Evolutionary conservation across 768 basidiomycete genomes (phyloP).

Genomic region (Tylopilus balloui): DNA sequence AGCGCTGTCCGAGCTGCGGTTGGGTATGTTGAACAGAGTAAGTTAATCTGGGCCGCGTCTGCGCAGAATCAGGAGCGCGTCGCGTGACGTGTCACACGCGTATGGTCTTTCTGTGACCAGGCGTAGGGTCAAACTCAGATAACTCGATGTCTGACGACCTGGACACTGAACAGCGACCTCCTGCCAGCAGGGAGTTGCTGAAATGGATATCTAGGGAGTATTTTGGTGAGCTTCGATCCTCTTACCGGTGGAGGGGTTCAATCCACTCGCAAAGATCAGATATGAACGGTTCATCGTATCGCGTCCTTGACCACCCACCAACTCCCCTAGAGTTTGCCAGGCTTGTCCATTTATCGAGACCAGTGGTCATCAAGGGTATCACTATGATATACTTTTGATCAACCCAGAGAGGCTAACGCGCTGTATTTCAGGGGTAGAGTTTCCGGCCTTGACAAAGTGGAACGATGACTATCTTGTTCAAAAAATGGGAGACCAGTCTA

Average conservation of each 20-base stretch:
- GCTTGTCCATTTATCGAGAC: slow-evolving; percentile 63
- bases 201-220: slow-evolving; percentile 40
- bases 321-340: slow-evolving; percentile 65
- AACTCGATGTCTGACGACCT: slow-evolving; percentile 3
- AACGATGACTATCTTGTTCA: slow-evolving; percentile 54
- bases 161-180: slow-evolving; percentile 12
- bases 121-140: too few relatives aligned
- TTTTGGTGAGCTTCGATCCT: slow-evolving; percentile 19
- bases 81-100: slow-evolving; percentile 24
- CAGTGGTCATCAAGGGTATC: slow-evolving; percentile 70
- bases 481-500: slow-evolving; percentile 46
- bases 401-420: not conserved
- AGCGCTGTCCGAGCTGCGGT: not conserved
- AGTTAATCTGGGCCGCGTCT: not conserved
- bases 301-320: slow-evolving; percentile 52
- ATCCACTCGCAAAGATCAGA: slow-evolving; percentile 37
- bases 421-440: slow-evolving; percentile 39
- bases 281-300: slow-evolving; percentile 52
- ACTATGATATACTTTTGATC: not conserved
- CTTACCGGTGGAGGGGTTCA: not conserved
- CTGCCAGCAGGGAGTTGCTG: slow-evolving; percentile 16
- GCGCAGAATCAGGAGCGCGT: slow-evolving; percentile 14
- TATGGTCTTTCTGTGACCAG: too few relatives aligned
- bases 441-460: slow-evolving; percentile 56
- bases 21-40: not conserved